phyloP scores from a whole-genome alignment of 257 asterid genomes.

The Buddleja alternifolia region DNA sequence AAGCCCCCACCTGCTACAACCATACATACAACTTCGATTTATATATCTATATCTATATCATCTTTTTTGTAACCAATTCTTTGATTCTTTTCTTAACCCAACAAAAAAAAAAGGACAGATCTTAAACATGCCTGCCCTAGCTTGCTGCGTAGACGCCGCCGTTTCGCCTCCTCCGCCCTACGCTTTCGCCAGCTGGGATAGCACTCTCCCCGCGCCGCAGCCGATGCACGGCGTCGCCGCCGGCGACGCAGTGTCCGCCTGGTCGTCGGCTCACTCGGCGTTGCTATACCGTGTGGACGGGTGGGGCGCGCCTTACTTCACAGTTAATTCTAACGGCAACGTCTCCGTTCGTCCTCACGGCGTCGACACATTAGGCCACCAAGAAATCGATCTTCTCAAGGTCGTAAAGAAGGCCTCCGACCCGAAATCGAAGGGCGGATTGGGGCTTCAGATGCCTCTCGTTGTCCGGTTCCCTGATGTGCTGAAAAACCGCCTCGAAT shows the following conservation, averaged over 20 bases:
- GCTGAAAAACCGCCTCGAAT: conserved; percentile 71
- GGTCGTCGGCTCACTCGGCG: conserved; percentile 79
- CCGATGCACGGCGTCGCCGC: conserved; percentile 30
- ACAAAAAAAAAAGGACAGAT: conserved; percentile 19
- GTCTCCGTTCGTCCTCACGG: conserved; percentile 76
- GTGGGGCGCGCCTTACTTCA: conserved; percentile 96
- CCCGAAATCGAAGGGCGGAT: conserved; percentile 67
- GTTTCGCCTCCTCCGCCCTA: conserved; percentile 63
- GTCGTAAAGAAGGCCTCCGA: conserved; percentile 86
- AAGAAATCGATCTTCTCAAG: conserved; percentile 89
- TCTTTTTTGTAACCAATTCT: conserved; percentile 34
- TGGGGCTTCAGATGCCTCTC: conserved; percentile 82
- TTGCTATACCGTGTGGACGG: conserved; percentile 72
- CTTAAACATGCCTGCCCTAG: conserved; percentile 78
- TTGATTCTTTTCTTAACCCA: conserved; percentile 51
- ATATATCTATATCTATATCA: not conserved
- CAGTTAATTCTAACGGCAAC: conserved; percentile 76
- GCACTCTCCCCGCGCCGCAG: conserved; percentile 60
- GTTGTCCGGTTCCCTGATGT: conserved; percentile 87
- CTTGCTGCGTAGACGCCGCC: conserved; percentile 77
- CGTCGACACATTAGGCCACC: conserved; percentile 62
- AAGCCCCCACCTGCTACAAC: conserved; percentile 93
- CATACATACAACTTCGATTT: conserved; percentile 26
- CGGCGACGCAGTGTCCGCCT: conserved; percentile 36
- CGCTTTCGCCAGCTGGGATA: conserved; percentile 54